Base-by-base conservation (phyloP, 805 yeast species). In the Candida michaelii region DNA sequence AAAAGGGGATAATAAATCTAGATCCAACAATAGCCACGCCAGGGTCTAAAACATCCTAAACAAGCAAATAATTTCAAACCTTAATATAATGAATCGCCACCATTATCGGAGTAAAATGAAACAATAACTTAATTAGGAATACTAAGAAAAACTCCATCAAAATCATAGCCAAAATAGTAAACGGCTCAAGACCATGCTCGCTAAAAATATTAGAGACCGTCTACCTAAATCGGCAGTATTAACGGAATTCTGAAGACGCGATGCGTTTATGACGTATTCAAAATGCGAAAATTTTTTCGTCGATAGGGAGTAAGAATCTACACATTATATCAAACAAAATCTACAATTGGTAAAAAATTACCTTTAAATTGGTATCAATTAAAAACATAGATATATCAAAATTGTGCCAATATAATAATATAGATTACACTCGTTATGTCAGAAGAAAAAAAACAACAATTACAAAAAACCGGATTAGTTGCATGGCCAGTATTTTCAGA, bases 401-500 rank as follows among this genome's bases (percentile, higher is more conserved):
- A 13, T 17, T 5, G 12, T 5, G 23, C 12, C 37, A n/a, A 18
- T n/a, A 14, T 13, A 14, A 31, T 11, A 23, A 15, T 4, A 34
- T 34, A 34, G 29, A 24, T 19, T 13, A 21, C 37, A 24, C 19
- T 34, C 37, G 37, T 29, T 34, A 49, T 49, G 53, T 44, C 48
- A 13, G 53, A 49, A 40, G 50, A 44, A n/a, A 54, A 53, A 36
- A 50, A 46, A 36, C 46, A 46, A 45, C 49, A 51, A 39, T 60
- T 71, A 46, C 73, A 76, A 51, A 69, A 66, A 52, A 60, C 80
- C 8, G 95, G 87, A 30, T 70, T 87, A 49, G 83, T 93, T 47
- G 90, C 89, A 60, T 89, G 96, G 96, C 69, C 77, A 32, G 91
- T 89, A 21, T 84, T 93, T 59, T 80, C 83, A 43, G 98, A 93